Evolutionary conservation across 345 rosid genomes (phyloP).

Genomic region (Acer saccharum): DNA sequence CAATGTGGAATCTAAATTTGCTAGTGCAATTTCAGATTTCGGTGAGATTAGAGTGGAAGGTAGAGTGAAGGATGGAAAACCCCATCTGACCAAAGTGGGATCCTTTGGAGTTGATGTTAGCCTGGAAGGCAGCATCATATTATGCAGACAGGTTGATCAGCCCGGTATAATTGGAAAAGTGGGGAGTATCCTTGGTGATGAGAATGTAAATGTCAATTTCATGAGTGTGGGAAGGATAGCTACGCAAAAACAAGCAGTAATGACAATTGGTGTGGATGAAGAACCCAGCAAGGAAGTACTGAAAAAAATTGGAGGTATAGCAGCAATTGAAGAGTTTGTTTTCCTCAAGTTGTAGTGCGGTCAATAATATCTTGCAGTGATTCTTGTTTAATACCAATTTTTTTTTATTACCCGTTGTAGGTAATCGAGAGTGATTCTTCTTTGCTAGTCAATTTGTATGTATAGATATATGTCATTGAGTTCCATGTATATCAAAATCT

Average conservation of each 20-base stretch:
- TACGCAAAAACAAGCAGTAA: conserved; percentile 60
- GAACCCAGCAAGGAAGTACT: conserved; percentile 53
- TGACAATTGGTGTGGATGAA: conserved; percentile 80
- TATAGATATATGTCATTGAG: too few relatives aligned
- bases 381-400: not conserved
- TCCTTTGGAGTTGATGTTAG: conserved; percentile 74
- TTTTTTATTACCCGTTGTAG: not conserved
- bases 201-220: conserved; percentile 68
- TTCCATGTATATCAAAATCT: too few relatives aligned
- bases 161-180: conserved; percentile 74
- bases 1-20: conserved; percentile 69
- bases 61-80: conserved; percentile 66
- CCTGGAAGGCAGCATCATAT: conserved; percentile 72
- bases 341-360: conserved; percentile 46
- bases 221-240: conserved; percentile 69
- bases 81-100: conserved; percentile 64
- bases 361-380: not conserved
- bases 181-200: conserved; percentile 58
- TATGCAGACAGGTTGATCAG: conserved; percentile 72
- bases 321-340: conserved; percentile 66
- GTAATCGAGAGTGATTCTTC: not conserved
- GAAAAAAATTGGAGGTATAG: conserved; percentile 50
- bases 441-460: not conserved
- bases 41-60: conserved; percentile 71
- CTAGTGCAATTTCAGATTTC: conserved; percentile 58